Evolutionary conservation across 768 basidiomycete species (phyloP).

Genomic region (Podaxis pistillaris): DNA sequence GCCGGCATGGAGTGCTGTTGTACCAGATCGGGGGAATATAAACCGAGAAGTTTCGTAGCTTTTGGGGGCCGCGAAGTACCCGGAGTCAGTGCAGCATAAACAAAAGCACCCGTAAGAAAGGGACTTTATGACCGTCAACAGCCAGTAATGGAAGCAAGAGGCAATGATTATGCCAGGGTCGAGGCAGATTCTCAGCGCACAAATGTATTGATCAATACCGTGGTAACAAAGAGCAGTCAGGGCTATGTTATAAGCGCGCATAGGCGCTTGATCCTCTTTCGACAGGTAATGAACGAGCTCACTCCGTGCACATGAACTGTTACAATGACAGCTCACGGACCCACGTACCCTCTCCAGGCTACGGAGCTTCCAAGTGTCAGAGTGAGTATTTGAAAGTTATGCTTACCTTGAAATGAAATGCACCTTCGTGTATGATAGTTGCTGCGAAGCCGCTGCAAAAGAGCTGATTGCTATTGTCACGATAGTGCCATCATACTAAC

Average conservation of each 20-base stretch:
- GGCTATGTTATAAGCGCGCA: not conserved
- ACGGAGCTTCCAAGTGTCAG: too few species aligned
- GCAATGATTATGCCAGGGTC: not conserved
- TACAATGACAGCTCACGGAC: not conserved
- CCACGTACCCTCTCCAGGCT: not conserved
- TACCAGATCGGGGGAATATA: not conserved
- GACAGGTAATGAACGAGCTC: too few species aligned
- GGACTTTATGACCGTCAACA: not conserved
- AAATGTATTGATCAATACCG: conserved; percentile 3
- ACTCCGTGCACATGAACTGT: not conserved
- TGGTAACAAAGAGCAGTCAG: not conserved
- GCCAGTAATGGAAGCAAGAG: not conserved
- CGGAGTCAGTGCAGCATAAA: not conserved
- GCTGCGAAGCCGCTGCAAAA: too few species aligned
- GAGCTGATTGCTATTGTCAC: too few species aligned
- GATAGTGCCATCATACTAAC: not conserved
- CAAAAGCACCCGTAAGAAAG: not conserved
- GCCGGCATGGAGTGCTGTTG: conserved; percentile 48
- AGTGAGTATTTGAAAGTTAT: not conserved
- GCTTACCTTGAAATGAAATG: not conserved
- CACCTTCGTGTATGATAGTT: too few species aligned
- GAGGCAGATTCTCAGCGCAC: not conserved
- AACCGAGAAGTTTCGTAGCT: not conserved
- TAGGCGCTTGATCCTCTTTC: not conserved
- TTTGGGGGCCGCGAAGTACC: not conserved